phyloP scores from a whole-genome alignment of 805 yeast genomes.

The Nematodospora valgi region DNA sequence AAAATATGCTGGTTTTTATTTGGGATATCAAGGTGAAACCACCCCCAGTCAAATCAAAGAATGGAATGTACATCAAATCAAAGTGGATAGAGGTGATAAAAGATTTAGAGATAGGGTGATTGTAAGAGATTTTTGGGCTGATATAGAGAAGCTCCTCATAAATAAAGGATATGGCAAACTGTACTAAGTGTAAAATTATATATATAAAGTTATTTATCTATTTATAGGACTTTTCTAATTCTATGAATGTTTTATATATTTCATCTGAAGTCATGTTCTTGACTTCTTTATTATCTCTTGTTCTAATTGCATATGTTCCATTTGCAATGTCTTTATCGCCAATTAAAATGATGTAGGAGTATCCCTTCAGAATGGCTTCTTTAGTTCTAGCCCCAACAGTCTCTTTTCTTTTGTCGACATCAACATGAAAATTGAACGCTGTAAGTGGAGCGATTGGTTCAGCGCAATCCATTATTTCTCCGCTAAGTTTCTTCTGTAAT shows the following conservation, averaged over 20 bases:
- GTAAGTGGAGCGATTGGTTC: slow-evolving; percentile 50
- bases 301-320: slow-evolving; percentile 61
- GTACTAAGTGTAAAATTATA: slow-evolving; percentile 1
- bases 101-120: slow-evolving; percentile 89
- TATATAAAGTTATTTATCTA: slow-evolving; percentile 11
- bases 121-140: slow-evolving; percentile 80
- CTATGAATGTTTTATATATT: slow-evolving; percentile 49
- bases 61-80: slow-evolving; percentile 85
- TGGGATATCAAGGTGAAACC: slow-evolving; percentile 73
- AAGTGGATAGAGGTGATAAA: slow-evolving; percentile 70
- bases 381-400: slow-evolving; percentile 79
- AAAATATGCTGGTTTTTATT: slow-evolving; percentile 76
- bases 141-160: slow-evolving; percentile 69
- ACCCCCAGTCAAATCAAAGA: slow-evolving; percentile 71
- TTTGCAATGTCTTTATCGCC: slow-evolving; percentile 79
- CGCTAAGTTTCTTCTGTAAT: slow-evolving; percentile 44
- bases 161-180: slow-evolving; percentile 53
- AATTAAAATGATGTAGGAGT: slow-evolving; percentile 74
- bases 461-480: slow-evolving; percentile 33
- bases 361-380: slow-evolving; percentile 72
- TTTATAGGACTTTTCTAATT: slow-evolving; percentile 50
- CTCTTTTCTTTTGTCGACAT: slow-evolving; percentile 69
- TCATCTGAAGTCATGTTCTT: slow-evolving; percentile 46
- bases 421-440: slow-evolving; percentile 65
- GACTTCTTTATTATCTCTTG: slow-evolving; percentile 47